Percentiles rank a stretch among this genome's conserved stretches.
phyloP scores from a whole-genome alignment of 164 flowering plant species.

The Nymphaea thermarum region DNA sequence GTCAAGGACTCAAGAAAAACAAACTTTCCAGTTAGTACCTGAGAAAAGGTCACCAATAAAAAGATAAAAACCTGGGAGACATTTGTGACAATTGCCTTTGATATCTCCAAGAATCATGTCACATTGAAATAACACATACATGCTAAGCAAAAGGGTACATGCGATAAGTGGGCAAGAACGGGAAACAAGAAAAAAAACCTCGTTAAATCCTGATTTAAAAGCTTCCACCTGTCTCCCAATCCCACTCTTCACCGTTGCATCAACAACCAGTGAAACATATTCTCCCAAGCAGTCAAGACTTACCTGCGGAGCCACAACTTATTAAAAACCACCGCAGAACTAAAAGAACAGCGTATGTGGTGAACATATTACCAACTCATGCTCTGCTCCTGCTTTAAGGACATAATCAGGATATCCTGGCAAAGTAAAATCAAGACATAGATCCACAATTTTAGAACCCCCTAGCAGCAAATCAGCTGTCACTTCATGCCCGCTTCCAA shows the following conservation, averaged over 20 bases:
- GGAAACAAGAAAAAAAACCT: constrained; percentile 30
- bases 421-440: constrained; percentile 78
- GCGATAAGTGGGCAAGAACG: background rate
- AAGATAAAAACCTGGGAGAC: no score
- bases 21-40: no score
- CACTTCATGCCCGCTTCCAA: constrained; percentile 6
- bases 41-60: no score
- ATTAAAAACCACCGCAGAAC: background rate
- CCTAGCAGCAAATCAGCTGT: constrained; percentile 25
- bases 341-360: background rate
- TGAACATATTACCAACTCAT: constrained; percentile 36
- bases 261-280: constrained; percentile 55
- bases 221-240: constrained; percentile 83
- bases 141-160: no score
- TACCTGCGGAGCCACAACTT: constrained; percentile 29
- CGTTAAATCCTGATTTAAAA: constrained; percentile 82
- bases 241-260: constrained; percentile 71
- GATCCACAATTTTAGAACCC: constrained; percentile 64
- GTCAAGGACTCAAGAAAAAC: no score
- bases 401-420: constrained; percentile 84
- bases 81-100: no score
- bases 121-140: no score
- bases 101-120: no score
- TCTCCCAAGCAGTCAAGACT: constrained; percentile 58
- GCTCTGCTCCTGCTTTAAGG: constrained; percentile 26